These are phyloP conservation scores for Aspergillus sp. DNA, from an alignment of 2,329 filamentous ascomycete species.

Conservation along the genomic window DNA sequence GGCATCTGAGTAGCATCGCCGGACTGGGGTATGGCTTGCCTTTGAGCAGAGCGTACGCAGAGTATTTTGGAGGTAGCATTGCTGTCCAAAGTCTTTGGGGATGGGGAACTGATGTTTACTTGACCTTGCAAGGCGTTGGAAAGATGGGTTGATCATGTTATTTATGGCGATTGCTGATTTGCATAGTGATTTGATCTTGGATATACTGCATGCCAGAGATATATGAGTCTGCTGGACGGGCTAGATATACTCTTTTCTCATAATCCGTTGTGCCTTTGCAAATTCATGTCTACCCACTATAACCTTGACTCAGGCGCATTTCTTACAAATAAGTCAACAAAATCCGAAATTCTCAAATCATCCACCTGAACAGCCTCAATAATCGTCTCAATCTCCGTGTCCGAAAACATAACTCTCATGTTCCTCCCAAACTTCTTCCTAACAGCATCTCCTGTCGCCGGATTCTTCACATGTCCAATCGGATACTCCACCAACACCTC, in stretches of 20 bases:
- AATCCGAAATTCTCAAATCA: constrained; percentile 7
- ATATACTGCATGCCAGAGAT: not conserved
- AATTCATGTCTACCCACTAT: not conserved
- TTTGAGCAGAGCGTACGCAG: constrained; percentile 84
- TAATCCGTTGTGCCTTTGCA: not conserved
- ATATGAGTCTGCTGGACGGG: not conserved
- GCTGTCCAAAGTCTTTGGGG: constrained; percentile 92
- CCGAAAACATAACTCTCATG: constrained; percentile 14
- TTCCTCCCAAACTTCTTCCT: constrained; percentile 13
- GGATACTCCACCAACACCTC: constrained; percentile 36
- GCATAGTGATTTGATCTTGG: not conserved
- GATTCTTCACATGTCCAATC: constrained; percentile 14
- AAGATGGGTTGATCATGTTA: constrained; percentile 32
- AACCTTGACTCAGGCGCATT: constrained; percentile 3
- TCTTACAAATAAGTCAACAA: constrained; percentile 13
- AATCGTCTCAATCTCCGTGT: constrained; percentile 8
- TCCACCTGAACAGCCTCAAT: constrained; percentile 7
- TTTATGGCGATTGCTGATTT: not conserved
- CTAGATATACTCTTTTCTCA: not conserved
- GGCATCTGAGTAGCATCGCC: constrained; percentile 75
- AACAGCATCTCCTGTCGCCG: constrained; percentile 6
- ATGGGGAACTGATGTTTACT: constrained; percentile 71
- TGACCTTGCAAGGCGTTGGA: constrained; percentile 56
- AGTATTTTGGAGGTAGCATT: constrained; percentile 96
- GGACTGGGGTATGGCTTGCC: constrained; percentile 90